Base-by-base conservation (phyloP, 495 filamentous ascomycete genomes). In the Poronia punctata region DNA sequence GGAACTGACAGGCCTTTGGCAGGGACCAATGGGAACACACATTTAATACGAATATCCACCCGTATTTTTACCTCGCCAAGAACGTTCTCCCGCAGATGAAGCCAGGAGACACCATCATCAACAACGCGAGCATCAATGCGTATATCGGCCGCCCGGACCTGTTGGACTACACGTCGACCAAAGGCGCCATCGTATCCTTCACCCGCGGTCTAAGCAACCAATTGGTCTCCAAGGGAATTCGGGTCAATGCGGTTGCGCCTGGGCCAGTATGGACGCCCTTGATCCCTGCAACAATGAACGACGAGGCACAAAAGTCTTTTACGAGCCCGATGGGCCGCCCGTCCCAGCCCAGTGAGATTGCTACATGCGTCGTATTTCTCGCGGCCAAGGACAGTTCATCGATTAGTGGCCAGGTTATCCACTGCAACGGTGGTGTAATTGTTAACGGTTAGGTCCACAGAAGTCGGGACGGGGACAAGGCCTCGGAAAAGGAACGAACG, bases 191-290 rank as follows among this genome's bases (percentile, higher is more conserved):
- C 45, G 66, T 93, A 3, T 73, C 85, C 11, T 90, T 93, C 65
- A 89, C 84, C 0, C 79, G 84, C 10, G 84, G 72, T 9, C 66
- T 94, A 10, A 82, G 80, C 26, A 92, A 88, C 57, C 83, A 90
- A 56, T 76, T 81, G 49, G 53, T 85, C 7, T 50, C 56, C 37
- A 77, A 80, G 31, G 87, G 85, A 5, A 88, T 92, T 54, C 76
- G 86, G 4, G 84, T 89, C 40, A 95, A 92, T 48, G 76, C 76
- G 12, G 72, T 94, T 2, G 85, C 83, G 17, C 86, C 87, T 0
- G 88, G 88, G 0, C 86, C 84, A 0, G 62, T 93, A 19, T 92
- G 86, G 86, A 89, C 86, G 0, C 88, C 88, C 1, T 66, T 90
- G 24, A 86, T 89, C 37, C 82, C 84, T 3, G 62, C 82, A 1